Base-by-base conservation (phyloP, 208 protist species). In the Trypanosoma theileri region DNA sequence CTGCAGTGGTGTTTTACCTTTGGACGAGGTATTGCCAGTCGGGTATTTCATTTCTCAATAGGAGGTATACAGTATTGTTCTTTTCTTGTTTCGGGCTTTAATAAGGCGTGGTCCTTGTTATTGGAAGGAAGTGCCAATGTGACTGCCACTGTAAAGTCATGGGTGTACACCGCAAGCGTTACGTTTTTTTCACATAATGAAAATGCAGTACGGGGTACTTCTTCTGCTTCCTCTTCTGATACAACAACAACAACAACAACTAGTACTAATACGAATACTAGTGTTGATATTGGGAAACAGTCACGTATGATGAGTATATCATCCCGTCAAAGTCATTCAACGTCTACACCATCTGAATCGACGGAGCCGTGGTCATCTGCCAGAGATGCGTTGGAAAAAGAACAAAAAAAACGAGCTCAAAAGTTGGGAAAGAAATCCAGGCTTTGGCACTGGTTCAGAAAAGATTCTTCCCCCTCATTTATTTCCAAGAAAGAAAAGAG, bases 391-490 rank as follows among this genome's bases (percentile, higher is more conserved):
- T 22, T 7, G 16, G 14, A 63, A 24, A 31, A 35, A 9, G 14
- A 17, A 24, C n/a, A 3, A 14, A 40, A 63, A 16, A 12, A 50
- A 26, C 0, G 40, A 58, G 21, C 41, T 52, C 1, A 22, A 31
- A 0, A 31, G 26, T 50, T 28, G 12, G 59, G 21, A 46, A 63
- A 41, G 22, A 9, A 4, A 6, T 53, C 16, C 6, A 1, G 0
- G 16, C n/a, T 63, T 40, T 63, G 28, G 59, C 40, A 19, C 12
- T 63, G 40, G 59, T 41, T 63, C 17, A 53, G 19, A 0, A 17
- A 28, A 21, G 31, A 14, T 12, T 3, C 4, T 45, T 45, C 41
- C 9, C 10, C 10, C 44, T 48, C 9, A 48, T n/a, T 17, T 11
- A 48, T 2, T 48, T n/a, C 10, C 10, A 48, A 48, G 10, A 48